Evolutionary conservation across 257 asterid species (phyloP), one percentile per base, ranked within the genome.

Genomic region (Verbascum thapsus): DNA sequence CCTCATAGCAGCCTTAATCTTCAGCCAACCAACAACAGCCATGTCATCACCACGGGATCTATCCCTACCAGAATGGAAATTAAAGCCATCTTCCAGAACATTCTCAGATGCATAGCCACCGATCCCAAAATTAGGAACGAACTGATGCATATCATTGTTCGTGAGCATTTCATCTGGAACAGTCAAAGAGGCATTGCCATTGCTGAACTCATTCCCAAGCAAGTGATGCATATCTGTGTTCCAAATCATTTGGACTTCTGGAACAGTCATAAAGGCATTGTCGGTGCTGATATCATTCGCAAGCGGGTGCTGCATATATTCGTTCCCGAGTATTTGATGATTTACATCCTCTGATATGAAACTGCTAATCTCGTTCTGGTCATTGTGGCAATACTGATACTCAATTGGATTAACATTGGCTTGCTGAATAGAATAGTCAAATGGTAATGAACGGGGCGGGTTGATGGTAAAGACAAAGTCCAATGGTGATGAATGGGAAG

Each of bases 1-100:
- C 72, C 97, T 87, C 99, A 90, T 89, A 0, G 96, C 99, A 39
- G 97, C 99, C 75, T 94, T 94, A 17, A 90, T 94, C 88, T 90
- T 94, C 42, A 87, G 80, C 99, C 99, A 94, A 34, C 99, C 99
- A 15, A 81, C 96, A 22, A 85, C 96, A 15, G 97, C 97, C 76
- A n/a, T n/a, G n/a, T n/a, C n/a, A n/a, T n/a, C n/a, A n/a, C n/a
- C n/a, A n/a, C n/a, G n/a, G n/a, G n/a, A n/a, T n/a, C n/a, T n/a
- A n/a, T n/a, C n/a, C n/a, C n/a, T n/a, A n/a, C n/a, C n/a, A 52
- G 96, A 53, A 22, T 91, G 72, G 78, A 83, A 84, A 65, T 71
- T 40, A 35, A 15, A 94, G 42, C 79, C 32, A 26, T 26, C 32
- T 26, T 26, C 32, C 32, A 5, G 32, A 26, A 26, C 32, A 26